These are phyloP conservation scores for Colletotrichum zoysiae DNA, from an alignment of 2,329 filamentous ascomycete species.

Conservation along the genomic window DNA sequence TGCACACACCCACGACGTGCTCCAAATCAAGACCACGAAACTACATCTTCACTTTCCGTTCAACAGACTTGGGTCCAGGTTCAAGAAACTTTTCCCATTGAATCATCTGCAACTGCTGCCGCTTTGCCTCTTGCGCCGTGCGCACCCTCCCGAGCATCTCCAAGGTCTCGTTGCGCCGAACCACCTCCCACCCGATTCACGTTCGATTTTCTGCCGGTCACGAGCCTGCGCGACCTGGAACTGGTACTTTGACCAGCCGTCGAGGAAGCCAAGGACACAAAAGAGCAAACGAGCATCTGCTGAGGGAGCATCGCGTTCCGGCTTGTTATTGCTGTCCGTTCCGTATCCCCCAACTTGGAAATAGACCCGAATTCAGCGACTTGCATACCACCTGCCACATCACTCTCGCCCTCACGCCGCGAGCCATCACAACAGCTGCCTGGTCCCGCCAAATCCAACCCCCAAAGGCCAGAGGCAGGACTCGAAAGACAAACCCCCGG, in stretches of 20 bases:
- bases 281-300: constrained; percentile 35
- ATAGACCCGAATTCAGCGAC: constrained; percentile 58
- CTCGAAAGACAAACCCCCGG: constrained; percentile 34
- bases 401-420: constrained; percentile 54
- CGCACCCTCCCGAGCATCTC: constrained; percentile 21
- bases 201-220: constrained; percentile 32
- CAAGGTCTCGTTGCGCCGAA: constrained; percentile 35
- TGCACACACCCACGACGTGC: constrained; percentile 2
- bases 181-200: constrained; percentile 29
- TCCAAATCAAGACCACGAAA: not conserved
- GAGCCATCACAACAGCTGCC: constrained; percentile 56
- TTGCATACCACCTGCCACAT: constrained; percentile 62
- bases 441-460: constrained; percentile 53
- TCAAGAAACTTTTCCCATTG: constrained; percentile 23
- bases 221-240: constrained; percentile 24
- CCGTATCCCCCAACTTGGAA: constrained; percentile 48
- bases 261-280: constrained; percentile 10
- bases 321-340: constrained; percentile 43
- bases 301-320: constrained; percentile 33
- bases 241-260: constrained; percentile 23
- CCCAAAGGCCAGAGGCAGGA: constrained; percentile 45
- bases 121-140: constrained; percentile 37
- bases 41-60: constrained; percentile 4
- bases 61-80: constrained; percentile 5
- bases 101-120: constrained; percentile 36